Conservation (phyloP, 306 rosid species). For the Fagus sylvatica region DNA sequence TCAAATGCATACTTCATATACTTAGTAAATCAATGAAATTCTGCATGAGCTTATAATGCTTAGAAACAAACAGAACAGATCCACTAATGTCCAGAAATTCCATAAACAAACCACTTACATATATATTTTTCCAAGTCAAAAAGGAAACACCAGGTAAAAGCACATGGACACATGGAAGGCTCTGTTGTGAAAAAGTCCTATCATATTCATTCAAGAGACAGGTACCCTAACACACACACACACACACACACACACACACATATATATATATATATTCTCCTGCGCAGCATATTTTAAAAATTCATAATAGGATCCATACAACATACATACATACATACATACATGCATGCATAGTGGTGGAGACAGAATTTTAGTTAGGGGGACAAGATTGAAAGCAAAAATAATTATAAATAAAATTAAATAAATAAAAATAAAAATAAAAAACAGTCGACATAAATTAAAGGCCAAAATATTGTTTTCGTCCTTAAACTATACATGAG, state of each 20-base stretch:
- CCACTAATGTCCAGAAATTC: constrained; percentile 1
- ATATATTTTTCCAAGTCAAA: not conserved
- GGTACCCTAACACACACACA: not conserved
- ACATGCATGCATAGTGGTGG: too few relatives aligned
- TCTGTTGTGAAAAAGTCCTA: not conserved
- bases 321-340: too few relatives aligned
- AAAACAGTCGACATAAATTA: too few relatives aligned
- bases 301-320: not conserved
- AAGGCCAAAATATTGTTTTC: too few relatives aligned
- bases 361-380: too few relatives aligned
- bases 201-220: not conserved
- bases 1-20: constrained; percentile 14
- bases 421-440: too few relatives aligned
- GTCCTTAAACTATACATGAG: too few relatives aligned
- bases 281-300: not conserved
- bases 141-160: not conserved
- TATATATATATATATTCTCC: too few relatives aligned
- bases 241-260: too few relatives aligned
- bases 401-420: too few relatives aligned
- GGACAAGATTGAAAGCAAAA: too few relatives aligned
- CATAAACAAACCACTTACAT: not conserved
- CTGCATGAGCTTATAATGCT: not conserved
- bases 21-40: constrained; percentile 9
- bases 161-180: not conserved
- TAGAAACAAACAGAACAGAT: not conserved